These are phyloP conservation scores for Nemania bipapillata DNA, from an alignment of 2,329 filamentous ascomycete species.

Conservation along the genomic window DNA sequence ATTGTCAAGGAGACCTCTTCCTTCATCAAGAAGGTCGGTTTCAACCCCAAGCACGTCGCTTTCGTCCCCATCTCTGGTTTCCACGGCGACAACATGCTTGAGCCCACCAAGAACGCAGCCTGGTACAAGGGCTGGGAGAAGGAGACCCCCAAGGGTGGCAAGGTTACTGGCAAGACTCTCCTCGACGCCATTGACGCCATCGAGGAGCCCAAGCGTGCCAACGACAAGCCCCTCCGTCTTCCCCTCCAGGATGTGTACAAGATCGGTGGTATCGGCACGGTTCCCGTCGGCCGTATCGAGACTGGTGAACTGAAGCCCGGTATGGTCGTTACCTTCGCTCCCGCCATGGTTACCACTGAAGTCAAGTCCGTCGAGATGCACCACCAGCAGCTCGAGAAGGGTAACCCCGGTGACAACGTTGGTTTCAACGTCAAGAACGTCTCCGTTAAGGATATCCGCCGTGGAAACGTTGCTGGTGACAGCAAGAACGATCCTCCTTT, in stretches of 20 bases:
- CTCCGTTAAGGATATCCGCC: conserved; percentile 99
- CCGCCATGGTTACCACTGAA: conserved; percentile 99
- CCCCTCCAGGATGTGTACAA: conserved; percentile 99
- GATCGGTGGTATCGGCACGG: conserved; percentile 99
- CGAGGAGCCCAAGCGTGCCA: conserved; percentile 89
- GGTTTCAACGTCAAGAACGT: conserved; percentile 99
- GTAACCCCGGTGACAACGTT: conserved; percentile 99
- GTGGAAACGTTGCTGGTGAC: conserved; percentile 99
- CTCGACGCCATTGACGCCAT: conserved; percentile 98
- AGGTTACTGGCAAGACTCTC: conserved; percentile 93
- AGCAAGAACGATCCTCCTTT: conserved; percentile 98
- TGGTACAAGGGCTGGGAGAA: conserved; percentile 99
- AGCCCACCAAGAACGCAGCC: conserved; percentile 88
- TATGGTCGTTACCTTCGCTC: conserved; percentile 98
- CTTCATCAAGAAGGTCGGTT: conserved; percentile 99
- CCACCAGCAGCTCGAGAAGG: conserved; percentile 97
- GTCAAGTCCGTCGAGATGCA: conserved; percentile 99
- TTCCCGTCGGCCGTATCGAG: conserved; percentile 99
- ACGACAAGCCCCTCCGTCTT: conserved; percentile 99
- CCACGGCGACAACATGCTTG: conserved; percentile 99
- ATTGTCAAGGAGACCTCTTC: conserved; percentile 99
- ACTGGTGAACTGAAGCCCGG: conserved; percentile 93
- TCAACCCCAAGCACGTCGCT: conserved; percentile 98
- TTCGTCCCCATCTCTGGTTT: conserved; percentile 99
- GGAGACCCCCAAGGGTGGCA: conserved; percentile 80